Percentiles rank a stretch among this genome's conserved stretches.
Conservation (phyloP, 2,329 filamentous ascomycete genomes). For the Botrytis aclada region DNA sequence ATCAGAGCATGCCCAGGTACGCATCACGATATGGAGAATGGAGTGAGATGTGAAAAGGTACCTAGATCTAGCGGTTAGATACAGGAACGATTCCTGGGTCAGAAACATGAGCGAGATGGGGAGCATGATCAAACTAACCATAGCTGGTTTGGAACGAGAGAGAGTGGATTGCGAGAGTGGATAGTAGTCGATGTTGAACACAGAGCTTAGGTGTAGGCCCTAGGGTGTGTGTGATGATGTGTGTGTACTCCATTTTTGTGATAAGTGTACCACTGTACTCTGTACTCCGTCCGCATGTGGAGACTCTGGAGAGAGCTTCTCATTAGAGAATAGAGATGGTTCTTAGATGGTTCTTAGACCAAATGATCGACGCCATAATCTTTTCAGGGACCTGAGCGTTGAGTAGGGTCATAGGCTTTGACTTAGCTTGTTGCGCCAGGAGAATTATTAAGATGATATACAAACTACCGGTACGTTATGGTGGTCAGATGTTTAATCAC, state of each 20-base stretch:
- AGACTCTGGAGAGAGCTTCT: conserved; percentile 9
- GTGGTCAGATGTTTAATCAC: neutral
- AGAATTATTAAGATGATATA: neutral
- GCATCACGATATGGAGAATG: neutral
- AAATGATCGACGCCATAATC: conserved; percentile 1
- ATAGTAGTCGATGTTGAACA: neutral
- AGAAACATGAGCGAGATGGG: conserved; percentile 8
- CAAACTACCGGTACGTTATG: neutral
- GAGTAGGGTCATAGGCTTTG: neutral
- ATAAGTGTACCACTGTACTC: neutral
- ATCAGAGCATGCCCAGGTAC: neutral
- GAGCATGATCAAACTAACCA: conserved; percentile 7
- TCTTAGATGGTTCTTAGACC: neutral
- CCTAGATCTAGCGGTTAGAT: conserved; percentile 12
- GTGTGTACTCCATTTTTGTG: neutral
- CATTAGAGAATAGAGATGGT: neutral
- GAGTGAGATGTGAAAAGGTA: neutral
- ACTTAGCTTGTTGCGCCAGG: neutral
- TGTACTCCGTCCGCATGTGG: neutral
- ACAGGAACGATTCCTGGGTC: neutral
- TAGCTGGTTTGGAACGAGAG: neutral
- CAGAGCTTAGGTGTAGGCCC: neutral
- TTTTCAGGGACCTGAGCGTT: conserved; percentile 9
- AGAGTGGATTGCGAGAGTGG: conserved; percentile 1
- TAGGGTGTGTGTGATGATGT: conserved; percentile 6